These are phyloP conservation scores for Ganoderma lucidum DNA, from an alignment of 1,284 basidiomycete genomes.

Conservation along the genomic window DNA sequence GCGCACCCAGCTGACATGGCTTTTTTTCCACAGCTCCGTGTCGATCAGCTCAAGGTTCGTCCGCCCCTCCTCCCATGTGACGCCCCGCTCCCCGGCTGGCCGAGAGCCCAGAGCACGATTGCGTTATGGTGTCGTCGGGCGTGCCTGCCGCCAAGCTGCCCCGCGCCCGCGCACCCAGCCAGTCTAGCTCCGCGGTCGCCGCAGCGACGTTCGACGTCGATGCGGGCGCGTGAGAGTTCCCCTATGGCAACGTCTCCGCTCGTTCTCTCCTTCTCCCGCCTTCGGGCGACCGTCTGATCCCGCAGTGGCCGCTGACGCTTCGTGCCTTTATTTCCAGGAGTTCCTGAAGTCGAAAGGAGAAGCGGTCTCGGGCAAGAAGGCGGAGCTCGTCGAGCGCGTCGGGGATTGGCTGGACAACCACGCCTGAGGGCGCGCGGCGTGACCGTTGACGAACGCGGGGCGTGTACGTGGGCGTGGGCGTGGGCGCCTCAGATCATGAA, in stretches of 20 bases:
- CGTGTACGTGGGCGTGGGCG: not conserved
- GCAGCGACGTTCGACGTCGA: conserved; percentile 16
- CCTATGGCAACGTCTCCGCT: conserved; percentile 26
- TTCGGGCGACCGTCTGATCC: conserved; percentile 10
- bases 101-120: conserved; percentile 11
- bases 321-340: conserved; percentile 50
- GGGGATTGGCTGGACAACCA: conserved; percentile 65
- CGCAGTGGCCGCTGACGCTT: conserved; percentile 25
- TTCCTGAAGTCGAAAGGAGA: conserved; percentile 73
- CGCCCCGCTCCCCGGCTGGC: conserved; percentile 9
- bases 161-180: conserved; percentile 9
- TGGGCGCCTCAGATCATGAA: conserved; percentile 7
- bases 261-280: conserved; percentile 8
- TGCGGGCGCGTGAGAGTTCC: conserved; percentile 14
- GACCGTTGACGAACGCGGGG: not conserved
- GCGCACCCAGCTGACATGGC: conserved; percentile 24
- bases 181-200: conserved; percentile 20
- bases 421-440: conserved; percentile 4
- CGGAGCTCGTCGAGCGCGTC: conserved; percentile 70
- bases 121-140: conserved; percentile 13
- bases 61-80: conserved; percentile 22
- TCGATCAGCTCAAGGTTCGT: conserved; percentile 79
- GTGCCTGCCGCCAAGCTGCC: conserved; percentile 10
- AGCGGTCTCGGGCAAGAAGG: conserved; percentile 71
- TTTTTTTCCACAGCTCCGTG: conserved; percentile 62